Base-by-base conservation (phyloP, 495 filamentous ascomycete species). In the Cryomyces antarcticus region DNA sequence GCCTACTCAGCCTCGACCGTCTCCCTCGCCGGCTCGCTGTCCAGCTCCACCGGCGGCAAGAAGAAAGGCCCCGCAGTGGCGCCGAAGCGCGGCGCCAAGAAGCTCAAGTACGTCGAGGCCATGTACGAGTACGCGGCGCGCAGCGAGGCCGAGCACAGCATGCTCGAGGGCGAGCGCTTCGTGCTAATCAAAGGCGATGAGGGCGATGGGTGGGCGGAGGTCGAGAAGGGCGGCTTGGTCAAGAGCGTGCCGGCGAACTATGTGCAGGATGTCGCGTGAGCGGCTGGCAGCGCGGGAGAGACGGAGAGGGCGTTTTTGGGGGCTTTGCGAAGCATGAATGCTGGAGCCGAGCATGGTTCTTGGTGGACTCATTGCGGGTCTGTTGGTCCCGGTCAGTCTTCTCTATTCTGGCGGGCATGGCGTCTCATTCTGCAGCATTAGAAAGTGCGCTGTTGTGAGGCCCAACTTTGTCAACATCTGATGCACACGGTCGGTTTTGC, bases 171-270 rank as follows among this genome's bases (percentile, higher is more conserved):
- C 0, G 89, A 97, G 57, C 65, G 77, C 42, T 94, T 97, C 53
- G 89, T 95, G 17, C 58, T 95, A 34, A 73, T 93, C 37, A 83
- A 70, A 49, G 72, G 75, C 36, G 84, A 96, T 56, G 67, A 73
- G 7, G 89, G 89, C 1, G 89, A 95, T 63, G 89, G 89, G 10
- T 97, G 89, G 89, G 83, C 78, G 7, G 88, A 95, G 62, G 89
- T 97, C 10, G 89, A 95, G 65, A 79, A 79, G 47, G 81, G 78
- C 27, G 89, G 89, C n/a, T 62, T 71, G 37, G 82, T 78, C n/a
- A 86, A 78, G 63, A 93, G 82, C 55, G 88, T 97, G 39, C 88
- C 88, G 11, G 85, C 87, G 37, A 89, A 82, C 60, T 97, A 95
- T 61, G 72, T 97, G 44, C 81, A 85, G 58, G 73, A 74, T 54